A percentile compares a stretch with the other conserved stretches of the same genome.
Evolutionary conservation across 495 filamentous ascomycete species (phyloP).

Genomic region (Aspergillus campestris): DNA sequence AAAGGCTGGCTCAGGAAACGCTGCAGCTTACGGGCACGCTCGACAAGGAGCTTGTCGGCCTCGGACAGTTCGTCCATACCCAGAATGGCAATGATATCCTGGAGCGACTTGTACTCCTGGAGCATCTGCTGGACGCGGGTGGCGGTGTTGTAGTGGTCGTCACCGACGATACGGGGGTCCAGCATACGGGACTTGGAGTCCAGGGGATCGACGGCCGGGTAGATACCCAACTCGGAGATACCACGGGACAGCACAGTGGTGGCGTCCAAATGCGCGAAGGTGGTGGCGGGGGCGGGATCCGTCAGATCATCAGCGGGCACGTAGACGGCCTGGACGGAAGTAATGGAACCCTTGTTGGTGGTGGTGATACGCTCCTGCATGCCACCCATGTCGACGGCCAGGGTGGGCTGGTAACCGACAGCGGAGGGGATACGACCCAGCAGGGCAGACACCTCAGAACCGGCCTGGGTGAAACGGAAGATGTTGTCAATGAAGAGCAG

Average conservation of each 20-base stretch:
- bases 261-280: conserved; percentile 99
- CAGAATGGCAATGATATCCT: conserved; percentile 99
- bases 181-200: conserved; percentile 99
- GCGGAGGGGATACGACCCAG: conserved; percentile 99
- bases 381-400: conserved; percentile 99
- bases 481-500: conserved; percentile 99
- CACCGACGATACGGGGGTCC: conserved; percentile 93
- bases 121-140: conserved; percentile 95
- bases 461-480: conserved; percentile 99
- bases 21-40: conserved; percentile 99
- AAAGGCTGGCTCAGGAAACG: conserved; percentile 99
- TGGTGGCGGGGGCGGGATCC: conserved; percentile 98
- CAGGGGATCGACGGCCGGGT: conserved; percentile 98
- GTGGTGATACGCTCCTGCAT: conserved; percentile 99
- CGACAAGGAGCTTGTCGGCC: conserved; percentile 98
- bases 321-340: conserved; percentile 99
- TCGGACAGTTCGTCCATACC: conserved; percentile 99
- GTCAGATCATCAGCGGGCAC: conserved; percentile 99
- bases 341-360: conserved; percentile 98
- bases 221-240: conserved; percentile 99
- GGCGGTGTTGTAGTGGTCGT: conserved; percentile 95
- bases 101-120: conserved; percentile 99
- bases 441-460: conserved; percentile 99
- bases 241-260: conserved; percentile 99
- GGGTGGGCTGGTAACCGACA: conserved; percentile 99